phyloP scores from a whole-genome alignment of 106 monocot genomes.

The Dendrobium chrysotoxum region DNA sequence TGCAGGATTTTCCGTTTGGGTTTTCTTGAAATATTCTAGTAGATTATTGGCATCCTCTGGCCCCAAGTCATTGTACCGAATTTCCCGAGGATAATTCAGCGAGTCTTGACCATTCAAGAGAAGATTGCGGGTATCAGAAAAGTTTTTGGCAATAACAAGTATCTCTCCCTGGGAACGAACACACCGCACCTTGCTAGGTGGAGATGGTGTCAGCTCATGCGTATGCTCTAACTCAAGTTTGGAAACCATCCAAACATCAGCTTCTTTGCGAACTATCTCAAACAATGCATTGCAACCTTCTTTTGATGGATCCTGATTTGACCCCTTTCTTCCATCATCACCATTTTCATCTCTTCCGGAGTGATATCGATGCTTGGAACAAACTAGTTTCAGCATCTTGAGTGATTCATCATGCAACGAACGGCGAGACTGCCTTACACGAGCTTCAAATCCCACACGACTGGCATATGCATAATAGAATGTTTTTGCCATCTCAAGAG shows the following conservation, averaged over 20 bases:
- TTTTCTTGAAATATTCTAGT: constrained; percentile 50
- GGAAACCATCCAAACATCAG: constrained; percentile 52
- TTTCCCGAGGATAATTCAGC: constrained; percentile 35
- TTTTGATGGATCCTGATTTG: constrained; percentile 23
- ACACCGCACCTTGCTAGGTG: constrained; percentile 55
- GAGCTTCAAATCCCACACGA: constrained; percentile 73
- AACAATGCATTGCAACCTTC: constrained; percentile 71
- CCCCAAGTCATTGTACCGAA: constrained; percentile 57
- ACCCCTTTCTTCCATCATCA: constrained; percentile 35
- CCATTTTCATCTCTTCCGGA: constrained; percentile 46
- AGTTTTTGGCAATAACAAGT: constrained; percentile 74
- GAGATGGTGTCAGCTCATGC: constrained; percentile 48
- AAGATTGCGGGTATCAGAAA: constrained; percentile 63
- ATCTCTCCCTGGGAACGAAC: constrained; percentile 77
- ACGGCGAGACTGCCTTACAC: constrained; percentile 61
- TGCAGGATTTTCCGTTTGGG: constrained; percentile 42
- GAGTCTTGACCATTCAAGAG: constrained; percentile 52
- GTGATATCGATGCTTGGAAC: constrained; percentile 68
- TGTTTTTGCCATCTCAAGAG: constrained; percentile 58
- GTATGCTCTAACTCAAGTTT: constrained; percentile 59
- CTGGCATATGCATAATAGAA: constrained; percentile 74
- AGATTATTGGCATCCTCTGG: constrained; percentile 60
- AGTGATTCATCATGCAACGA: constrained; percentile 60
- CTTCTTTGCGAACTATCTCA: constrained; percentile 65
- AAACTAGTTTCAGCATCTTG: constrained; percentile 68